A percentile compares a stretch with the other conserved stretches of the same genome.
Evolutionary conservation across 176 grass and related monocot species (phyloP).

Genomic region (Oryza brachyantha): DNA sequence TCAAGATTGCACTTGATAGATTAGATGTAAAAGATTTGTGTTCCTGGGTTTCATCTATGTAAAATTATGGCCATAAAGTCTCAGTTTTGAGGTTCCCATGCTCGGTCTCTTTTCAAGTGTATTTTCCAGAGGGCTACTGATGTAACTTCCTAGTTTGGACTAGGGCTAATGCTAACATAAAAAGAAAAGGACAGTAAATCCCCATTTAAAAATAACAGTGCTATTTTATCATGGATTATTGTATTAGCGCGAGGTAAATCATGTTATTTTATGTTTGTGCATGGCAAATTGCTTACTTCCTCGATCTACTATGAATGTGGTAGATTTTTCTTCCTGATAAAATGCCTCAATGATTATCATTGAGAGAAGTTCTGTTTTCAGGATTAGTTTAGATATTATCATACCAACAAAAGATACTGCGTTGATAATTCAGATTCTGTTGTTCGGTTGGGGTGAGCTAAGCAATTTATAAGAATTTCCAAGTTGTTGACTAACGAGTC

Average conservation of each 20-base stretch:
- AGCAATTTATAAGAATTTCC: neutral
- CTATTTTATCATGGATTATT: neutral
- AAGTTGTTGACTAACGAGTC: neutral
- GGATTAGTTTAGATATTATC: neutral
- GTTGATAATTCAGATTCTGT: neutral
- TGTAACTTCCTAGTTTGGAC: neutral
- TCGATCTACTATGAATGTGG: neutral
- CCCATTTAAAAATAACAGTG: neutral
- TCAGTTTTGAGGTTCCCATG: neutral
- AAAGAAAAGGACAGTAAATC: neutral
- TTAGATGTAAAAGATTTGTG: conserved; percentile 4
- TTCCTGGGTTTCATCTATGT: neutral
- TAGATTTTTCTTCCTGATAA: neutral
- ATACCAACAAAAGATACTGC: neutral
- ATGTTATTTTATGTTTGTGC: neutral
- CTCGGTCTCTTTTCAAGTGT: neutral
- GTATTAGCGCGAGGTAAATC: neutral
- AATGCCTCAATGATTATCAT: neutral
- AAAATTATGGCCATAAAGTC: neutral
- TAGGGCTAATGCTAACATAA: neutral
- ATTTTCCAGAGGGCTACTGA: neutral
- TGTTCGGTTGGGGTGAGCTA: neutral
- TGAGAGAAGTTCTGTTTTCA: neutral
- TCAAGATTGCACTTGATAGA: neutral
- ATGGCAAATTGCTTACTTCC: neutral